Evolutionary conservation across 2,329 filamentous ascomycete species (phyloP), one percentile per base, ranked within the genome.

Genomic region (Cladosporium sp.): DNA sequence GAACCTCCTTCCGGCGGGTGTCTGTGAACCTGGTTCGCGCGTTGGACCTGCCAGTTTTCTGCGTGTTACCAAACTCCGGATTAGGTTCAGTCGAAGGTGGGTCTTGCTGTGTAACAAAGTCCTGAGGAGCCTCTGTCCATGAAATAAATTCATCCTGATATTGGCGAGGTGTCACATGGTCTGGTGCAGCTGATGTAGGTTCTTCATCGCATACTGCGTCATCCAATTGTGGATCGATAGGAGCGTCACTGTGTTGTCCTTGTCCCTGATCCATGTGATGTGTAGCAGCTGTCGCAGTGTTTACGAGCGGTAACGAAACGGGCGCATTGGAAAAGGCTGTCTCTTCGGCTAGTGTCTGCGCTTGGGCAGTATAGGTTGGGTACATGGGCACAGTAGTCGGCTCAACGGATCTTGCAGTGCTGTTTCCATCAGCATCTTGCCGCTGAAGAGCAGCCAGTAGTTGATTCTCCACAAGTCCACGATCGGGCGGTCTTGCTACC

Each of bases 1-100:
- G 80, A 1, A 86, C 83, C 66, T 86, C 82, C 62, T 83, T 80
- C 36, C 84, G 78, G 60, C 83, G 74, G 20, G 76, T 75, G 43
- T 83, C 81, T 30, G 79, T 77, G 65, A 86, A 86, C n/a, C 80
- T 75, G 3, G 80, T 80, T 43, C 84, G 77, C 5, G 47, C 49
- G 22, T 56, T 63, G 17, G 30, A 54, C 34, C 58, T 62, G 2
- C 59, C 25, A 12, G 51, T 28, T 38, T 61, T 63, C 19, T 60
- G 58, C 19, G 61, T 40, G 14, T 64, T 19, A 15, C 60, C 61
- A 22, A 66, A 65, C 3, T 61, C 63, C 17, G 59, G 51, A 28
- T 49, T 37, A 8, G 58, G 59, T 7, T 61, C 51, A 42, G 61
- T 51, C 12, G 50, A 52, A 14, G 62, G 51, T 20, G 58, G 54